Conservation (phyloP, 2,329 filamentous ascomycete species). For the Pseudocercospora fuligena region DNA sequence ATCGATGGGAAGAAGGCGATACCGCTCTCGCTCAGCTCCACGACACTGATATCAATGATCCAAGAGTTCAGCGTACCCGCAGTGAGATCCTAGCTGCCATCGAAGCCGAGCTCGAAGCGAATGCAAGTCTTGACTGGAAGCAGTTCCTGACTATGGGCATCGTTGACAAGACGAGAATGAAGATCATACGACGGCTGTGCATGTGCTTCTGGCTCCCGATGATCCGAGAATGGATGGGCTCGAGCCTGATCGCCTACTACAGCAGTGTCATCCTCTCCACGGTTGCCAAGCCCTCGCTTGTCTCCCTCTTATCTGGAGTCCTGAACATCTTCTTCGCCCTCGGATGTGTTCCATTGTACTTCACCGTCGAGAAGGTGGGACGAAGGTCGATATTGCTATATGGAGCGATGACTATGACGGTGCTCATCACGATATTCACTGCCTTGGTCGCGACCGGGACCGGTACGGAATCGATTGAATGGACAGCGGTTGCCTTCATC, state of each 20-base stretch:
- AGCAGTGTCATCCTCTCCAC: slow-evolving; percentile 22
- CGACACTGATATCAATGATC: slow-evolving; percentile 8
- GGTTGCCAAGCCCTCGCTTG: slow-evolving; percentile 13
- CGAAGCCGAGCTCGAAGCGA: slow-evolving; percentile 23
- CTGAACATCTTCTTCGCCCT: slow-evolving; percentile 25
- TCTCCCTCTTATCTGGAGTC: slow-evolving; percentile 16
- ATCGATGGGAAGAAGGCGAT: slow-evolving; percentile 21
- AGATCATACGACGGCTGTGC: slow-evolving; percentile 19
- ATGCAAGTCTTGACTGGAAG: slow-evolving; percentile 24
- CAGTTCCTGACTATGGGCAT: slow-evolving; percentile 15
- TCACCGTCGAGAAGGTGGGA: slow-evolving; percentile 20
- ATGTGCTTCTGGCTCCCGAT: slow-evolving; percentile 27
- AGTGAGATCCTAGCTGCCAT: slow-evolving; percentile 22
- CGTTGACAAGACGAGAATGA: slow-evolving; percentile 20
- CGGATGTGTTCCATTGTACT: slow-evolving; percentile 12
- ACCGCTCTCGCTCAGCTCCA: slow-evolving; percentile 20
- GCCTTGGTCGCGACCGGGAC: slow-evolving; percentile 9
- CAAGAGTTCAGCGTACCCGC: slow-evolving; percentile 18
- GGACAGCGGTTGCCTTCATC: slow-evolving; percentile 18
- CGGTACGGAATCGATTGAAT: slow-evolving; percentile 11
- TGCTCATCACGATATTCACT: slow-evolving; percentile 19
- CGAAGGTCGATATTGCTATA: slow-evolving; percentile 20
- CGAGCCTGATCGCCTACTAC: slow-evolving; percentile 24
- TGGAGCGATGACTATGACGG: slow-evolving; percentile 21
- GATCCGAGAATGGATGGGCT: slow-evolving; percentile 27